phyloP scores from a whole-genome alignment of 106 monocot species.

The Allium fistulosum region DNA sequence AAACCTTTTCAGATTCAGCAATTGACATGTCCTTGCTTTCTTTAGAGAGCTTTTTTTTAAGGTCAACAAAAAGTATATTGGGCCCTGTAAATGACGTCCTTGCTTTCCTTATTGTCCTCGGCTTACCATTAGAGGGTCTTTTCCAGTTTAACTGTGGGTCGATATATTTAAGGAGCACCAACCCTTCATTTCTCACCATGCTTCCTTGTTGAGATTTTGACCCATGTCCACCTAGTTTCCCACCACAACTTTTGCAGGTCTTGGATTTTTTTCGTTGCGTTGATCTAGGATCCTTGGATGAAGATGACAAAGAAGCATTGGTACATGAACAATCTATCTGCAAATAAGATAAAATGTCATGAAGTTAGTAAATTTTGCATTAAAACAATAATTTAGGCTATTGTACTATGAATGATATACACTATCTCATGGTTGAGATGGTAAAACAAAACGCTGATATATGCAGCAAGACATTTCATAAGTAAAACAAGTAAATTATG shows the following conservation, averaged over 20 bases:
- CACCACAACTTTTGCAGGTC: constrained; percentile 54
- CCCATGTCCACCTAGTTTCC: constrained; percentile 27
- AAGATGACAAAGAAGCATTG: constrained; percentile 20
- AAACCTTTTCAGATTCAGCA: constrained; percentile 84
- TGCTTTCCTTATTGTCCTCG: constrained; percentile 59
- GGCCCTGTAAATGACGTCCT: constrained; percentile 42
- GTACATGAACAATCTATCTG: constrained; percentile 36
- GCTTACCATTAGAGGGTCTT: constrained; percentile 39
- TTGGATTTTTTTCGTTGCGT: constrained; percentile 14
- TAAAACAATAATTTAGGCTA: background rate
- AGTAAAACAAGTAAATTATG: too few species aligned
- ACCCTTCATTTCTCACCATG: constrained; percentile 39
- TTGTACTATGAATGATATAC: background rate
- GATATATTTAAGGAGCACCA: constrained; percentile 44
- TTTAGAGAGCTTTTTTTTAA: constrained; percentile 10
- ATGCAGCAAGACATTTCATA: too few species aligned
- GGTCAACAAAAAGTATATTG: constrained; percentile 12
- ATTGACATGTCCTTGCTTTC: constrained; percentile 42
- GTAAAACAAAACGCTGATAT: too few species aligned
- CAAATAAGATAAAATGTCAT: constrained; percentile 24
- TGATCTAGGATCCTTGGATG: constrained; percentile 14
- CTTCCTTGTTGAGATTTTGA: constrained; percentile 26
- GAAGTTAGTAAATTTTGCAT: background rate
- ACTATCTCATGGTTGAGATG: background rate
- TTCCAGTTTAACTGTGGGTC: constrained; percentile 69